These are phyloP conservation scores for Alternaria gansuensis DNA, from an alignment of 2,329 filamentous ascomycete genomes.

Conservation along the genomic window DNA sequence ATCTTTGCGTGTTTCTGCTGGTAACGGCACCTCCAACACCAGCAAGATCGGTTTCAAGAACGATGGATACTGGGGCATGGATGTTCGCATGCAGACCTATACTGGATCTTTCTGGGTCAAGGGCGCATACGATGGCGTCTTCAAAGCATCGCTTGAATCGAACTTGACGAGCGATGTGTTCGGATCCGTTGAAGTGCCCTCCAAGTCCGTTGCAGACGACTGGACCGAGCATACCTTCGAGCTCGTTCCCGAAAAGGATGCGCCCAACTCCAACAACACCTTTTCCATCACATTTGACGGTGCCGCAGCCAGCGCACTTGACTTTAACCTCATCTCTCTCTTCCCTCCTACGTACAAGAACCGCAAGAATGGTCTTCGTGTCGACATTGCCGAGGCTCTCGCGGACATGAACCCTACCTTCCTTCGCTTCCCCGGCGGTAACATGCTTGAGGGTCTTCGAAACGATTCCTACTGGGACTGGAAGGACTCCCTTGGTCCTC, in stretches of 20 bases:
- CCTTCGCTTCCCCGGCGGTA: slow-evolving; percentile 62
- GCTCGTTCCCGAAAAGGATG: slow-evolving; percentile 46
- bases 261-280: slow-evolving; percentile 61
- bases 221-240: slow-evolving; percentile 56
- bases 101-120: slow-evolving; percentile 62
- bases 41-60: slow-evolving; percentile 60
- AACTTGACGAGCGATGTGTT: slow-evolving; percentile 56
- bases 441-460: slow-evolving; percentile 54
- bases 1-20: slow-evolving; percentile 54
- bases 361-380: slow-evolving; percentile 61
- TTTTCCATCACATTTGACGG: slow-evolving; percentile 61
- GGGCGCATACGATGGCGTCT: slow-evolving; percentile 46
- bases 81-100: slow-evolving; percentile 59
- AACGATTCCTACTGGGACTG: slow-evolving; percentile 51
- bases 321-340: slow-evolving; percentile 62
- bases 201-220: slow-evolving; percentile 47
- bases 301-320: slow-evolving; percentile 37
- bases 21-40: slow-evolving; percentile 45
- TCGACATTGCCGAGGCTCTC: slow-evolving; percentile 60
- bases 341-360: slow-evolving; percentile 65
- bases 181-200: slow-evolving; percentile 43
- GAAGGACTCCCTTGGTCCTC: slow-evolving; percentile 61
- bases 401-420: slow-evolving; percentile 56
- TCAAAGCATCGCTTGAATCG: slow-evolving; percentile 53
- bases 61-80: slow-evolving; percentile 63